Evolutionary conservation across 495 filamentous ascomycete genomes (phyloP).

Genomic region (Penicillium verhagenii): DNA sequence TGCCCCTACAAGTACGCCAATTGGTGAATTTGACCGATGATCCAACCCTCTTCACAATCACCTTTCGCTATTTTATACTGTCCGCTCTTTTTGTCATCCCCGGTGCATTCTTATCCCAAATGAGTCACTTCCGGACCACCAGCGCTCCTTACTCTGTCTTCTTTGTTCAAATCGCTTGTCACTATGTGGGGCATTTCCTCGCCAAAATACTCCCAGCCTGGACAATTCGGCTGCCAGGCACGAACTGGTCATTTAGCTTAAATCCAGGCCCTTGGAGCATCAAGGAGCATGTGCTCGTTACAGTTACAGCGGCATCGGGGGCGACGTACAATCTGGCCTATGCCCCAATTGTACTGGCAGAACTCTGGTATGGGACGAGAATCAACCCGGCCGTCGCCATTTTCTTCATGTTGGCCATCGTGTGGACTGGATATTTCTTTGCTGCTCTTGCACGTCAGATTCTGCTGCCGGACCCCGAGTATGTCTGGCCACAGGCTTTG

Average conservation of each 20-base stretch:
- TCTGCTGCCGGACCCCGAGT: constrained; percentile 54
- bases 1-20: constrained; percentile 50
- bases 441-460: constrained; percentile 54
- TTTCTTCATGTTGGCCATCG: constrained; percentile 59
- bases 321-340: constrained; percentile 52
- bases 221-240: constrained; percentile 47
- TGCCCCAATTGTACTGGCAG: constrained; percentile 49
- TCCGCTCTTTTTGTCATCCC: constrained; percentile 51
- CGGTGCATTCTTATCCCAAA: constrained; percentile 53
- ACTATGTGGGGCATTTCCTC: constrained; percentile 55
- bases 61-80: constrained; percentile 57
- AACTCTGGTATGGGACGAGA: constrained; percentile 51
- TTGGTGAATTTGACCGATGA: constrained; percentile 54
- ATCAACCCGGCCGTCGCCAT: constrained; percentile 51
- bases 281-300: constrained; percentile 59
- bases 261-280: constrained; percentile 57
- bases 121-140: constrained; percentile 54
- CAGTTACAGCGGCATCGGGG: constrained; percentile 53
- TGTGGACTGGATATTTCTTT: constrained; percentile 55
- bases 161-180: constrained; percentile 56
- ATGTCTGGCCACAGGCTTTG: constrained; percentile 50
- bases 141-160: constrained; percentile 56
- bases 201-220: constrained; percentile 48
- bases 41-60: constrained; percentile 49
- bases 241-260: constrained; percentile 46